phyloP scores from a whole-genome alignment of 805 yeast species.

The Schwanniomyces pseudopolymorphus region DNA sequence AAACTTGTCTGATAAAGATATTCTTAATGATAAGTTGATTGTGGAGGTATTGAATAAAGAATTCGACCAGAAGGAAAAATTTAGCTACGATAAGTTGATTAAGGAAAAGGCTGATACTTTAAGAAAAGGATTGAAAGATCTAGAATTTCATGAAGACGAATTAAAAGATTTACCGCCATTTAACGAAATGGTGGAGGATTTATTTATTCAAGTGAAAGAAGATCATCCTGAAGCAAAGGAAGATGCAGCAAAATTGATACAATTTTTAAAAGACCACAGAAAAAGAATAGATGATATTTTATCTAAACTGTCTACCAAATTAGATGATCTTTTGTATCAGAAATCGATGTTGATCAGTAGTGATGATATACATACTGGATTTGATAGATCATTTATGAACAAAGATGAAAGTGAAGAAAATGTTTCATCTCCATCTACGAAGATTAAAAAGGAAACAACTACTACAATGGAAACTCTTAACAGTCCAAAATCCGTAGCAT shows the following conservation, averaged over 20 bases:
- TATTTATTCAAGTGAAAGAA: slow-evolving; percentile 70
- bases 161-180: slow-evolving; percentile 58
- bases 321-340: slow-evolving; percentile 67
- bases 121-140: slow-evolving; percentile 44
- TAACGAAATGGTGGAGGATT: slow-evolving; percentile 90
- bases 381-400: slow-evolving; percentile 80
- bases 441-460: slow-evolving; percentile 20
- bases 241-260: slow-evolving; percentile 32
- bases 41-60: slow-evolving; percentile 45
- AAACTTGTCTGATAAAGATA: slow-evolving; percentile 38
- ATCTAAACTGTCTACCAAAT: slow-evolving; percentile 60
- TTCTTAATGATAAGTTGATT: slow-evolving; percentile 28
- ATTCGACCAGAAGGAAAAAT: slow-evolving; percentile 61
- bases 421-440: slow-evolving; percentile 9
- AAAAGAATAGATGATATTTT: slow-evolving; percentile 67
- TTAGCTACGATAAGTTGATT: slow-evolving; percentile 41
- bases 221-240: slow-evolving; percentile 54
- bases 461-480: slow-evolving; percentile 23
- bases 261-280: slow-evolving; percentile 58
- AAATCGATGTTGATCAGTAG: slow-evolving; percentile 75
- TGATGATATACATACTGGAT: slow-evolving; percentile 90
- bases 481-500: background rate
- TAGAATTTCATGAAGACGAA: slow-evolving; percentile 34
- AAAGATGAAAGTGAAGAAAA: slow-evolving; percentile 39
- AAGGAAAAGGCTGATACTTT: slow-evolving; percentile 41